Conservation (phyloP, 345 rosid genomes). For the Carallia pectinifolia region DNA sequence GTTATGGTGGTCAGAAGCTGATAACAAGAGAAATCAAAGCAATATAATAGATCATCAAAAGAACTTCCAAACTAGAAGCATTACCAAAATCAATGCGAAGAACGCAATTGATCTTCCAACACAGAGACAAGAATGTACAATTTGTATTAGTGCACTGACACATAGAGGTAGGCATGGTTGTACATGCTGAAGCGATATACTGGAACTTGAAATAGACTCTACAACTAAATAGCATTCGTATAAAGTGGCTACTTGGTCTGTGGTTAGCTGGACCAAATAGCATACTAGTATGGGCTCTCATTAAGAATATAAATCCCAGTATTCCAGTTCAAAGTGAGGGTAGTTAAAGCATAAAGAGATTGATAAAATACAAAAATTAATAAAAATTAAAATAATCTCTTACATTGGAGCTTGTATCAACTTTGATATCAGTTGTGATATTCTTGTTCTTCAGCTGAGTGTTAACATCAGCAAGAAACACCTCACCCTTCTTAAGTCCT, state of each 20-base stretch:
- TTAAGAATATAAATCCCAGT: no score
- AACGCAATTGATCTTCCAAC: no score
- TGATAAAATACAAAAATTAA: neutral
- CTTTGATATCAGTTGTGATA: constrained; percentile 83
- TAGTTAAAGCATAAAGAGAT: neutral
- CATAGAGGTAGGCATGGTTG: no score
- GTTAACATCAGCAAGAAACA: constrained; percentile 74
- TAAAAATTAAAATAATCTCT: constrained; percentile 1
- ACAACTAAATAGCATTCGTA: no score
- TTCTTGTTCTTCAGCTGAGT: constrained; percentile 93
- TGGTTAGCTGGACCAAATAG: no score
- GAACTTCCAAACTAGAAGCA: neutral
- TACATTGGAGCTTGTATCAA: constrained; percentile 68
- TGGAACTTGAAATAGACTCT: no score
- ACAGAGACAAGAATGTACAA: no score
- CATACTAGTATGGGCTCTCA: no score
- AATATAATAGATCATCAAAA: neutral
- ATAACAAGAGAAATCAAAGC: constrained; percentile 7
- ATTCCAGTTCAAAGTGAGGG: neutral
- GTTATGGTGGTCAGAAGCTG: constrained; percentile 83
- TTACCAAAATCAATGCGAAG: no score
- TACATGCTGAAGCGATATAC: no score
- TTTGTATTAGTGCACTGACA: no score
- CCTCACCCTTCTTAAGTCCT: constrained; percentile 73
- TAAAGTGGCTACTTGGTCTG: no score